Percentiles rank a stretch among this genome's conserved stretches.
Conservation (phyloP, 176 grass and related monocot genomes). For the Stipa capillata region DNA sequence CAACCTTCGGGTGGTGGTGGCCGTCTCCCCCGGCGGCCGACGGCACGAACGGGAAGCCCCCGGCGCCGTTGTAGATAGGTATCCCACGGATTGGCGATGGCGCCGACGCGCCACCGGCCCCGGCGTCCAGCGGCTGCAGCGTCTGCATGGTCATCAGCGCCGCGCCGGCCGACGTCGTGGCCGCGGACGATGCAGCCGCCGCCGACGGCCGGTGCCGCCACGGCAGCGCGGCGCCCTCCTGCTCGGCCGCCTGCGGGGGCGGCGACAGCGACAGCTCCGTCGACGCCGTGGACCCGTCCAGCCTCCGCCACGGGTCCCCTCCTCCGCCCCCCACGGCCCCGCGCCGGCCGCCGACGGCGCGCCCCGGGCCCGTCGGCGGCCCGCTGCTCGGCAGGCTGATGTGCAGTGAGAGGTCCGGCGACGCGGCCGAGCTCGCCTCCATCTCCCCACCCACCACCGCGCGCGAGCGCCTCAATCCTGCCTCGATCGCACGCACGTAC, state of each 20-base stretch:
- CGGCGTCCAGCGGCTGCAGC: conserved; percentile 24
- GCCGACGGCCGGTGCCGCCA: conserved; percentile 33
- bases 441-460: conserved; percentile 16
- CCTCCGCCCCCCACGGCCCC: background rate
- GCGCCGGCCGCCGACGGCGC: background rate
- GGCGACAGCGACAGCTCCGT: conserved; percentile 83
- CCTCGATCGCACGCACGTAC: background rate
- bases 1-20: conserved; percentile 28
- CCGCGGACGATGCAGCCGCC: conserved; percentile 2
- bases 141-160: conserved; percentile 32
- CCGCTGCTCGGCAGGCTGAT: conserved; percentile 64
- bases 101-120: conserved; percentile 2
- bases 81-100: conserved; percentile 66
- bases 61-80: conserved; percentile 68
- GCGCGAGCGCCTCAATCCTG: too few relatives aligned
- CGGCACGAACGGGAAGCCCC: conserved; percentile 52
- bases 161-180: conserved; percentile 13
- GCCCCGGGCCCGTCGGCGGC: background rate
- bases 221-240: conserved; percentile 15
- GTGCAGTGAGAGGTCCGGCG: conserved; percentile 92
- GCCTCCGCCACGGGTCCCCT: conserved; percentile 38
- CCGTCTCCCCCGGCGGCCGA: background rate
- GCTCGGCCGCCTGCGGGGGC: conserved; percentile 30
- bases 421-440: conserved; percentile 50
- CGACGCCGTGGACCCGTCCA: conserved; percentile 32